Evolutionary conservation across 2,329 filamentous ascomycete species (phyloP).

Genomic region (Sclerotinia minor): DNA sequence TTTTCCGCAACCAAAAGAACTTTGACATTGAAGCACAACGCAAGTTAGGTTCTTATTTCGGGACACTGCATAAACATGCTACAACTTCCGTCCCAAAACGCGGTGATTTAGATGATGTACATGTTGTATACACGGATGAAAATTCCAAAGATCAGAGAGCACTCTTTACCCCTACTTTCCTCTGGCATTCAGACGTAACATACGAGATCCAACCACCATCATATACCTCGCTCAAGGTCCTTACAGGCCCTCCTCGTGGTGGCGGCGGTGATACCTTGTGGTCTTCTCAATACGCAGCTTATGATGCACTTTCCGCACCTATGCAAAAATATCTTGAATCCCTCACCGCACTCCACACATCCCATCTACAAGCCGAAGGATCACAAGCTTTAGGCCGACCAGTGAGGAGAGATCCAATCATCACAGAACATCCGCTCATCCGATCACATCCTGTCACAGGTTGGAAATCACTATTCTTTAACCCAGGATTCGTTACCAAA

Average conservation of each 20-base stretch:
- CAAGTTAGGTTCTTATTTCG: conserved; percentile 53
- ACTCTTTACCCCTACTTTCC: conserved; percentile 54
- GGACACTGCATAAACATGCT: conserved; percentile 55
- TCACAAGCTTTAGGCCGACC: conserved; percentile 42
- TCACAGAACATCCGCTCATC: conserved; percentile 57
- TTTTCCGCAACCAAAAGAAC: conserved; percentile 57
- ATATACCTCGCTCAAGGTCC: conserved; percentile 56
- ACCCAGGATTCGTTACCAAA: conserved; percentile 57
- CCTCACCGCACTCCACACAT: conserved; percentile 57
- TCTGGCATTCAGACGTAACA: conserved; percentile 49
- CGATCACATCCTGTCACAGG: conserved; percentile 62
- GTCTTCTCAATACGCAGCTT: conserved; percentile 59
- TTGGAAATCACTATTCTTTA: conserved; percentile 62
- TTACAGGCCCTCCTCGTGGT: conserved; percentile 54
- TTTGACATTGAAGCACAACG: conserved; percentile 55
- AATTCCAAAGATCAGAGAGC: conserved; percentile 54
- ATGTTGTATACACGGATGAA: conserved; percentile 56
- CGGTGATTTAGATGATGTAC: conserved; percentile 54
- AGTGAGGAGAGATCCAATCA: conserved; percentile 53
- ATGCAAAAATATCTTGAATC: conserved; percentile 60
- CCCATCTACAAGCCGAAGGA: conserved; percentile 54
- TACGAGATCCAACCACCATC: conserved; percentile 59
- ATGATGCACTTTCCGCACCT: conserved; percentile 54
- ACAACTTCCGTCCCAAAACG: conserved; percentile 53
- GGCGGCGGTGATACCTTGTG: conserved; percentile 59